These are phyloP conservation scores for Skeletonema marinoi DNA, from an alignment of 108 stramenopile species.

Conservation along the genomic window DNA sequence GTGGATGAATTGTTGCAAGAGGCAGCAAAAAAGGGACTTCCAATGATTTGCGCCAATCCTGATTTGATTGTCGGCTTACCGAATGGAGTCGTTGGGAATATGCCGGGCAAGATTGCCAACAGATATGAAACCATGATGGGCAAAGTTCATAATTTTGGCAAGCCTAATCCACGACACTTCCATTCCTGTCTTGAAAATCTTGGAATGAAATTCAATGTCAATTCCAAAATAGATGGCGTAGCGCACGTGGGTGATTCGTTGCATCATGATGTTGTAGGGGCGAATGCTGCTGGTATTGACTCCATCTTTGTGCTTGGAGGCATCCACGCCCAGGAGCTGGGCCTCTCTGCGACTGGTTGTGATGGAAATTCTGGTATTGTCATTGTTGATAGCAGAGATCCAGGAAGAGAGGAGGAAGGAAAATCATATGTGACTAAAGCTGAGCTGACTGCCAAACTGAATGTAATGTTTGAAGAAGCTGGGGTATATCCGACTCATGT, in stretches of 20 bases:
- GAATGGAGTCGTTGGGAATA: slow-evolving; percentile 57
- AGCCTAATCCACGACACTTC: slow-evolving; percentile 73
- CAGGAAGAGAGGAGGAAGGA: not conserved
- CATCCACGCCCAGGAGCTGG: slow-evolving; percentile 70
- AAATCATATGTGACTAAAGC: not conserved
- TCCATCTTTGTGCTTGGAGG: slow-evolving; percentile 76
- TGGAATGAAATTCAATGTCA: slow-evolving; percentile 16
- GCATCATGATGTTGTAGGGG: slow-evolving; percentile 89
- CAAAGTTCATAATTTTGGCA: slow-evolving; percentile 63
- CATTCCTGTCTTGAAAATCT: slow-evolving; percentile 57
- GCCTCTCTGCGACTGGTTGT: slow-evolving; percentile 16
- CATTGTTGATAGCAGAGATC: slow-evolving; percentile 3
- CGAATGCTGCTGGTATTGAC: slow-evolving; percentile 66
- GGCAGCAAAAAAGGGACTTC: slow-evolving; percentile 53
- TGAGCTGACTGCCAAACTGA: slow-evolving; percentile 14
- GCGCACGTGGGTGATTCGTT: slow-evolving; percentile 90
- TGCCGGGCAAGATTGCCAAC: slow-evolving; percentile 79
- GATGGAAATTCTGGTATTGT: slow-evolving; percentile 2
- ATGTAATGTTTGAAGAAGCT: slow-evolving; percentile 7
- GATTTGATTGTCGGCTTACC: slow-evolving; percentile 66
- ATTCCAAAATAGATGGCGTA: slow-evolving; percentile 27
- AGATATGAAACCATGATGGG: slow-evolving; percentile 62
- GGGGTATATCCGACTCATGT: slow-evolving; percentile 36
- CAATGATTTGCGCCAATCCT: slow-evolving; percentile 84
- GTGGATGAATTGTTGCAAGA: slow-evolving; percentile 53